Percentiles rank a stretch among this genome's conserved stretches.
Evolutionary conservation across 306 rosid species (phyloP).

Genomic region (Gillenia trifoliata): DNA sequence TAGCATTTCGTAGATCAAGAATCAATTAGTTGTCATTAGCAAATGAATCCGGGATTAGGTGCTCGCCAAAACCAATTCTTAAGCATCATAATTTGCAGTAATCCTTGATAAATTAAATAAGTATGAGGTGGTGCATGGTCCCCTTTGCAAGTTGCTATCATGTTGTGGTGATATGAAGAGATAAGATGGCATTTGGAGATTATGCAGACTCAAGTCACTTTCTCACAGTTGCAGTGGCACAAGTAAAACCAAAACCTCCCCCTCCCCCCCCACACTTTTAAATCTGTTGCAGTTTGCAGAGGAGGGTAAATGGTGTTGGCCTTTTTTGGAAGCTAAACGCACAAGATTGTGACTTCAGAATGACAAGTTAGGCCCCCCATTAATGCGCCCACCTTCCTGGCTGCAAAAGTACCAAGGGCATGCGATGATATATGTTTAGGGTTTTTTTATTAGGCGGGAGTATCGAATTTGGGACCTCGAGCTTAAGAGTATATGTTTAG

Average conservation of each 20-base stretch:
- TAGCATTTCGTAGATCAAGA: not conserved
- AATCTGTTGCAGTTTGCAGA: conserved; percentile 15
- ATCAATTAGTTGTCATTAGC: not conserved
- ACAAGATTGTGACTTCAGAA: conserved; percentile 19
- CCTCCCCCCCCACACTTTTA: not conserved
- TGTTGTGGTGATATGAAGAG: conserved; percentile 18
- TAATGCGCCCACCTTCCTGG: not conserved
- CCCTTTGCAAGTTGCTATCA: conserved; percentile 15
- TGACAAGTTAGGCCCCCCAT: conserved; percentile 17
- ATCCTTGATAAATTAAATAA: conserved; percentile 17
- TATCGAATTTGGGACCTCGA: no score
- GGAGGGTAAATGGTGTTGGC: conserved; percentile 9
- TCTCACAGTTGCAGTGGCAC: conserved; percentile 21
- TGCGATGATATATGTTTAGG: not conserved
- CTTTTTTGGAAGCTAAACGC: not conserved
- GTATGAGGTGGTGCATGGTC: conserved; percentile 20
- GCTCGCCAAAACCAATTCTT: not conserved
- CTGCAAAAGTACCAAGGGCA: not conserved
- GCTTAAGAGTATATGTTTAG: no score
- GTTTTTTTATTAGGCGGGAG: no score
- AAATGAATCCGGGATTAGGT: not conserved
- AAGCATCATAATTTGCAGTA: conserved; percentile 7
- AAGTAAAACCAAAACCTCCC: not conserved
- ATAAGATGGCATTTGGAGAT: conserved; percentile 31
- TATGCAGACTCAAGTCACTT: conserved; percentile 31